phyloP scores from a whole-genome alignment of 2,329 filamentous ascomycete genomes.

The Aspergillus oerlinghausenensis region DNA sequence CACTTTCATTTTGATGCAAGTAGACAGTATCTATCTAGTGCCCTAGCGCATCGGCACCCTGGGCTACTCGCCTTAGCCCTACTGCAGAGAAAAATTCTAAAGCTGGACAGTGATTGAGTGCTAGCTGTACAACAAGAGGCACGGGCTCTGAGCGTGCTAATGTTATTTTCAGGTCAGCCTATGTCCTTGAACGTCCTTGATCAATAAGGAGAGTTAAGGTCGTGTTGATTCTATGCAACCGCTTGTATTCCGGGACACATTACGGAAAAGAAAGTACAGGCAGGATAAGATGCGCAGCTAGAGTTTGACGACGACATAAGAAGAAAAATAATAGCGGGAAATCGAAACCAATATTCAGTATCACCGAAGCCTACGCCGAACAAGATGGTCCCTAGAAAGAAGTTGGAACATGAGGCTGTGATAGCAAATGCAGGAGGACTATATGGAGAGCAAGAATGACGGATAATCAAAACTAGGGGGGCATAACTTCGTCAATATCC shows the following conservation, averaged over 20 bases:
- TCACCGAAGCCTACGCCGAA: neutral
- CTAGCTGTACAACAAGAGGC: neutral
- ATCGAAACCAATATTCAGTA: neutral
- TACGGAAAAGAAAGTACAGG: neutral
- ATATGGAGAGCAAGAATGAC: conserved; percentile 7
- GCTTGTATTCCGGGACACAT: neutral
- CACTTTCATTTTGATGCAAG: neutral
- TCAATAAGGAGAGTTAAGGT: neutral
- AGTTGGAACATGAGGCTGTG: neutral
- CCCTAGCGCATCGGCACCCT: neutral
- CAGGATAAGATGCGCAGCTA: neutral
- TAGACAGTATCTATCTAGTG: neutral
- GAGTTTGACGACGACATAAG: neutral
- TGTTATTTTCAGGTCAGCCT: neutral
- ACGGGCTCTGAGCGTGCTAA: neutral
- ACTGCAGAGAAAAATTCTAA: neutral
- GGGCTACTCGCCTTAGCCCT: neutral
- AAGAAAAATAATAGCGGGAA: neutral
- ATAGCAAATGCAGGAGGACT: neutral
- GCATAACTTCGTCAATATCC: conserved; percentile 12
- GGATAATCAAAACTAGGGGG: conserved; percentile 3
- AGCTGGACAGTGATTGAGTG: neutral
- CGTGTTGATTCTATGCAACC: neutral
- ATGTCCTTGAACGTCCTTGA: neutral
- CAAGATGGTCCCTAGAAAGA: neutral